Percentiles rank a stretch among this genome's conserved stretches.
These are phyloP conservation scores for Neurospora terricola DNA, from an alignment of 495 filamentous ascomycete genomes.

Conservation along the genomic window DNA sequence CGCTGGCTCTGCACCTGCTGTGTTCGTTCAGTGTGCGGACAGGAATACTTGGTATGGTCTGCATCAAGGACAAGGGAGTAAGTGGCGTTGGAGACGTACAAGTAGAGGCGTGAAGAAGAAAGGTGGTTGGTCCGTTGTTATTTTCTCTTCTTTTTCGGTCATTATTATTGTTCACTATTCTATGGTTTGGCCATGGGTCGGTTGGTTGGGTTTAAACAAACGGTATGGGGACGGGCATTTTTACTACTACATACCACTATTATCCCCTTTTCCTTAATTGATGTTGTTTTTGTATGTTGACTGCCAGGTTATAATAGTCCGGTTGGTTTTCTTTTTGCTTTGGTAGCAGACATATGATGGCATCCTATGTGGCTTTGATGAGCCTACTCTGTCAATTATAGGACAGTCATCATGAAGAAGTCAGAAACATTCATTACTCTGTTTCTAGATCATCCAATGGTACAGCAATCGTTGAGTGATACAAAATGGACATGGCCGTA, in stretches of 20 bases:
- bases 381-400: not conserved
- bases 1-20: not conserved
- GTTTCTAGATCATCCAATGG: not conserved
- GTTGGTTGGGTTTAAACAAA: not conserved
- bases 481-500: not conserved
- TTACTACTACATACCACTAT: not conserved
- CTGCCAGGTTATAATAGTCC: not conserved
- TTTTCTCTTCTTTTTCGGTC: not conserved
- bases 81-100: not conserved
- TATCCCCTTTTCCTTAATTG: not conserved
- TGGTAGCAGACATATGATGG: not conserved
- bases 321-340: not conserved
- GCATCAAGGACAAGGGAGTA: not conserved
- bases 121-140: not conserved
- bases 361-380: not conserved
- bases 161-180: not conserved
- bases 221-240: not conserved
- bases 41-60: not conserved
- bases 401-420: not conserved
- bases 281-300: not conserved
- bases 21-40: not conserved
- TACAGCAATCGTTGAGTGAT: not conserved
- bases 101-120: not conserved
- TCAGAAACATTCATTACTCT: not conserved
- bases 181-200: not conserved